Evolutionary conservation across 2,329 filamentous ascomycete species (phyloP).

Genomic region (Pseudopyrenochaeta lycopersici): DNA sequence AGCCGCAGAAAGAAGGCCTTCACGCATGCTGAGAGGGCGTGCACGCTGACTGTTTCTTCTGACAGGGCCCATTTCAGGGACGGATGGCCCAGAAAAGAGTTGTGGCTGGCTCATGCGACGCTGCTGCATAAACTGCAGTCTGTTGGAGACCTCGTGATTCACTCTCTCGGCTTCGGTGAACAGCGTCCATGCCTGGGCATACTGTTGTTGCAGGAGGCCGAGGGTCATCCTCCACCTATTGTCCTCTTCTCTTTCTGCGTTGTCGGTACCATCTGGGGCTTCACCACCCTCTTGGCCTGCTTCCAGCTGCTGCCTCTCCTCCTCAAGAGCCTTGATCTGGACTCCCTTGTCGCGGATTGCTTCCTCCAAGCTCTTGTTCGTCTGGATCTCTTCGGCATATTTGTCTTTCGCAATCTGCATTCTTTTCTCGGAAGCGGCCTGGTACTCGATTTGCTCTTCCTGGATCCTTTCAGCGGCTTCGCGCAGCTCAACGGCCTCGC

Average conservation of each 20-base stretch:
- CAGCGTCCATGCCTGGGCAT: constrained; percentile 48
- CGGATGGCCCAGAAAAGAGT: constrained; percentile 42
- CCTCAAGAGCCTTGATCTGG: constrained; percentile 77
- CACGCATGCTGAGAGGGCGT: constrained; percentile 51
- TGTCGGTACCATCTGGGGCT: constrained; percentile 52
- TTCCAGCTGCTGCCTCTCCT: constrained; percentile 67
- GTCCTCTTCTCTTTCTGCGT: constrained; percentile 56
- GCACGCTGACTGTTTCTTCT: constrained; percentile 53
- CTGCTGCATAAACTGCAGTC: constrained; percentile 51
- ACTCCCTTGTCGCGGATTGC: constrained; percentile 76
- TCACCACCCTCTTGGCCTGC: constrained; percentile 53
- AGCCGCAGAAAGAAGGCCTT: constrained; percentile 38
- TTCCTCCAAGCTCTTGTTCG: constrained; percentile 72
- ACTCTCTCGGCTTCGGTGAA: constrained; percentile 49
- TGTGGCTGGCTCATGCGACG: constrained; percentile 51
- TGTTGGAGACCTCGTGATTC: constrained; percentile 51
- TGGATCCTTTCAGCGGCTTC: constrained; percentile 61
- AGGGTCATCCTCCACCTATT: constrained; percentile 66
- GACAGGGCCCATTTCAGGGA: constrained; percentile 41
- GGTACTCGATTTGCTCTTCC: constrained; percentile 49
- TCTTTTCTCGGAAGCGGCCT: constrained; percentile 48
- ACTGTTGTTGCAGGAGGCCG: constrained; percentile 62
- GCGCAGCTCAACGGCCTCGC: constrained; percentile 66
- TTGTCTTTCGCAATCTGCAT: constrained; percentile 53
- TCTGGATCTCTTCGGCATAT: constrained; percentile 52